Evolutionary conservation across 495 filamentous ascomycete genomes (phyloP).

Genomic region (Talaromyces trachyspermus): DNA sequence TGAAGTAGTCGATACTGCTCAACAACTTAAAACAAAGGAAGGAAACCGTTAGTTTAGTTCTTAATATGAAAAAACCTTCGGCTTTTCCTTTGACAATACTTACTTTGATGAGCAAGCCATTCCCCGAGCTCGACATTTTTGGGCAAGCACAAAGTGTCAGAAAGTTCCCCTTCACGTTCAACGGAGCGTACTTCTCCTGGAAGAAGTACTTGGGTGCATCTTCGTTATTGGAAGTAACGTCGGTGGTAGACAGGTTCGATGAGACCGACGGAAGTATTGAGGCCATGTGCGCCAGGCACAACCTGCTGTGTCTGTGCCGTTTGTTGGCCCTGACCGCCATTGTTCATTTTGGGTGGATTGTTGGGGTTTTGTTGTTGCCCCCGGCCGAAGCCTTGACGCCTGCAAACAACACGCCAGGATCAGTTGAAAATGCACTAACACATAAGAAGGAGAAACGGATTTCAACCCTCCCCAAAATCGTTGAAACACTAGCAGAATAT

Average conservation of each 20-base stretch:
- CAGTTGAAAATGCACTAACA: slow-evolving; percentile 38
- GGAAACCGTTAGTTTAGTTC: slow-evolving; percentile 15
- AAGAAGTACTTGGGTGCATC: slow-evolving; percentile 63
- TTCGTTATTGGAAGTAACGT: slow-evolving; percentile 40
- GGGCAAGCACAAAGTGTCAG: slow-evolving; percentile 88
- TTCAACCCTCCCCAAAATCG: too few species aligned
- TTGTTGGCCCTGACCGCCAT: slow-evolving; percentile 42
- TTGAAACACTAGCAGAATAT: slow-evolving; percentile 7
- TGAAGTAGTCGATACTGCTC: slow-evolving; percentile 84
- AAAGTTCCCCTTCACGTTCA: slow-evolving; percentile 93
- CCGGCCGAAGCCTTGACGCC: slow-evolving; percentile 47
- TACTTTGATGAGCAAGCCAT: slow-evolving; percentile 93
- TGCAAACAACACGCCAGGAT: slow-evolving; percentile 17
- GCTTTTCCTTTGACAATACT: slow-evolving; percentile 13
- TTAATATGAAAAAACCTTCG: neutral
- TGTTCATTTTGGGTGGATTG: slow-evolving; percentile 40
- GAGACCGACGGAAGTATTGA: slow-evolving; percentile 51
- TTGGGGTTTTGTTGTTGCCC: slow-evolving; percentile 46
- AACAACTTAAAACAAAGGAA: slow-evolving; percentile 51
- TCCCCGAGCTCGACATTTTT: slow-evolving; percentile 85
- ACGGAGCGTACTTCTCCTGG: slow-evolving; percentile 69
- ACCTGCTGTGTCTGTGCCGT: slow-evolving; percentile 33
- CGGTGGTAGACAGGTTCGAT: slow-evolving; percentile 43
- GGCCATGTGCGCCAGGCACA: slow-evolving; percentile 40
- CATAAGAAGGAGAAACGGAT: slow-evolving; percentile 24